Evolutionary conservation across 2,329 filamentous ascomycete species (phyloP).

Genomic region (Hymenoscyphus scutula): DNA sequence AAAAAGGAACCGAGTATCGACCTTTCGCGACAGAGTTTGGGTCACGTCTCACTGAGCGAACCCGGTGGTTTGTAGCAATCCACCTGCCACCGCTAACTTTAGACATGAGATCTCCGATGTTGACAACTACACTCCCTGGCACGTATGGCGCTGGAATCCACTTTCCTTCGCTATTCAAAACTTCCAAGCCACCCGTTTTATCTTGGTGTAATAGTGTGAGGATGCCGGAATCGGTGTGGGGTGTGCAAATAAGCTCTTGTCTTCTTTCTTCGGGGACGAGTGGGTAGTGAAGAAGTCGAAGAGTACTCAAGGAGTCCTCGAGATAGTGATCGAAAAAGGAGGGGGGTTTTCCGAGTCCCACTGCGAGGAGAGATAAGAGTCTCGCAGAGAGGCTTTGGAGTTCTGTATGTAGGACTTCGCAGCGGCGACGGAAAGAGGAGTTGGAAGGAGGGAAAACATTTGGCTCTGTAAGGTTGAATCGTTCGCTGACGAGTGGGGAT

Average conservation of each 20-base stretch:
- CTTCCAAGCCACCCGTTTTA: slow-evolving; percentile 46
- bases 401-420: slow-evolving; percentile 41
- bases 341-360: slow-evolving; percentile 40
- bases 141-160: slow-evolving; percentile 48
- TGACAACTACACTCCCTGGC: slow-evolving; percentile 48
- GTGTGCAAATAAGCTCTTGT: slow-evolving; percentile 38
- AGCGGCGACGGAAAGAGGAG: slow-evolving; percentile 27
- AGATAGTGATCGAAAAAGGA: slow-evolving; percentile 43
- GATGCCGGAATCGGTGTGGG: slow-evolving; percentile 46
- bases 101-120: slow-evolving; percentile 44
- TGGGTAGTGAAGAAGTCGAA: slow-evolving; percentile 47
- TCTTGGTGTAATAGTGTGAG: slow-evolving; percentile 49
- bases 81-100: slow-evolving; percentile 40
- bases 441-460: slow-evolving; percentile 41
- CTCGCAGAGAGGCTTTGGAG: slow-evolving; percentile 40
- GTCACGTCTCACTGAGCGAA: slow-evolving; percentile 35
- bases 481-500: slow-evolving; percentile 22
- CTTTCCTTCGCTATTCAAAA: slow-evolving; percentile 44
- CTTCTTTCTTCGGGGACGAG: slow-evolving; percentile 25
- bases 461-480: slow-evolving; percentile 41
- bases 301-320: slow-evolving; percentile 42
- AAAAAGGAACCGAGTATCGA: slow-evolving; percentile 45
- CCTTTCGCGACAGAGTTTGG: slow-evolving; percentile 11
- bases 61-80: slow-evolving; percentile 46
- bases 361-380: slow-evolving; percentile 41